A percentile compares a stretch with the other conserved stretches of the same genome.
phyloP scores from a whole-genome alignment of 257 asterid species.

The Solanum clarkiae region DNA sequence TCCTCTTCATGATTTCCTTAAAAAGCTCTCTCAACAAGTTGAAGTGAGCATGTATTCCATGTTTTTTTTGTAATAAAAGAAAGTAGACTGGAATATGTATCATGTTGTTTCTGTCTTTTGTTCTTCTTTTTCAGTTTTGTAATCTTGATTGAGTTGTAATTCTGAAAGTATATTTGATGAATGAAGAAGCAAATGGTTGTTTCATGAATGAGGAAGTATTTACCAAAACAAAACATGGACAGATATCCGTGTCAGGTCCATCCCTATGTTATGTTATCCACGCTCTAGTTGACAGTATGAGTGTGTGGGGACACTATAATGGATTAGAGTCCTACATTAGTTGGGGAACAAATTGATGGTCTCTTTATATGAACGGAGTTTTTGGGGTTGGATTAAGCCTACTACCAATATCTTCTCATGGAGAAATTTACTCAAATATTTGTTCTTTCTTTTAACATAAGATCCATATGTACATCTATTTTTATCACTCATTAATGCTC shows the following conservation, averaged over 20 bases:
- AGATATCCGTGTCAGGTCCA: not conserved
- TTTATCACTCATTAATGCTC: not conserved
- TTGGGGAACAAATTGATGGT: not conserved
- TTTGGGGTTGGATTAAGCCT: not conserved
- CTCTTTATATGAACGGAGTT: not conserved
- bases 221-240: not conserved
- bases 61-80: not conserved
- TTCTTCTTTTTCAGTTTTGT: not conserved
- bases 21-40: not conserved
- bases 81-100: not conserved
- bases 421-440: not conserved
- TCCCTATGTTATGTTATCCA: not conserved
- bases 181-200: not conserved
- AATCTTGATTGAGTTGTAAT: not conserved
- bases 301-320: not conserved
- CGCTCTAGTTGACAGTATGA: not conserved
- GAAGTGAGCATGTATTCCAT: not conserved
- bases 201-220: not conserved
- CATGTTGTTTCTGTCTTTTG: not conserved
- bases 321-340: not conserved
- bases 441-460: not conserved
- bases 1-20: not conserved
- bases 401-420: not conserved
- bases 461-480: not conserved
- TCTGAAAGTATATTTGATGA: not conserved